These are phyloP conservation scores for Colletotrichum sp. DNA, from an alignment of 2,329 filamentous ascomycete species.

Conservation along the genomic window DNA sequence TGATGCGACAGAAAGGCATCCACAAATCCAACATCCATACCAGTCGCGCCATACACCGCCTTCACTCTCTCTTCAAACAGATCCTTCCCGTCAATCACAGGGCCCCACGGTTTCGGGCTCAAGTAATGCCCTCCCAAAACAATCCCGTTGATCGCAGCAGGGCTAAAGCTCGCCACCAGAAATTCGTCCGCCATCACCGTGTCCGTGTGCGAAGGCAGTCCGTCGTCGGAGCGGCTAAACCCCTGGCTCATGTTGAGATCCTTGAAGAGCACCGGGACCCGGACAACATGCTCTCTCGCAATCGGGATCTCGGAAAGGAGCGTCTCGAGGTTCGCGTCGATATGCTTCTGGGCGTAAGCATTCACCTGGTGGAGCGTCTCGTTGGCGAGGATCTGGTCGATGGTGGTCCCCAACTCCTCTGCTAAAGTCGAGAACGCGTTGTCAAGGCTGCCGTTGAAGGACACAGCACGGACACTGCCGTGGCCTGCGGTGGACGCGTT, in stretches of 20 bases:
- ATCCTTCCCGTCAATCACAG: slow-evolving; percentile 29
- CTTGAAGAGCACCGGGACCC: slow-evolving; percentile 24
- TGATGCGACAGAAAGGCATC: slow-evolving; percentile 33
- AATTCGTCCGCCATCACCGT: background rate
- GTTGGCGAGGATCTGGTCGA: slow-evolving; percentile 17
- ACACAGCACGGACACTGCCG: slow-evolving; percentile 15
- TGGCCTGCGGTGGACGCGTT: slow-evolving; percentile 25
- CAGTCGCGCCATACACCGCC: slow-evolving; percentile 24
- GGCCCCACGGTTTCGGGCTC: slow-evolving; percentile 27
- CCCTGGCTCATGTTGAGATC: background rate
- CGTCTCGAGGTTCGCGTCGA: slow-evolving; percentile 17
- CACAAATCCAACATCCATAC: slow-evolving; percentile 25
- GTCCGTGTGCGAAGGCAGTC: background rate
- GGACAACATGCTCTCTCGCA: slow-evolving; percentile 24
- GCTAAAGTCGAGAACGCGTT: background rate
- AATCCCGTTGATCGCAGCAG: slow-evolving; percentile 25
- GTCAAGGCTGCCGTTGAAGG: background rate
- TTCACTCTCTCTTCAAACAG: slow-evolving; percentile 24
- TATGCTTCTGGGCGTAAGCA: slow-evolving; percentile 5
- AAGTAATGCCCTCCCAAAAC: slow-evolving; percentile 24
- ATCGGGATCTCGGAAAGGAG: slow-evolving; percentile 20
- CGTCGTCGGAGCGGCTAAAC: background rate
- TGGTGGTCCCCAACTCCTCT: background rate
- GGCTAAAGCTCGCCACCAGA: slow-evolving; percentile 20
- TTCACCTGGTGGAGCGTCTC: slow-evolving; percentile 7